Evolutionary conservation across 768 basidiomycete genomes (phyloP).

Genomic region (Pholiota molesta): DNA sequence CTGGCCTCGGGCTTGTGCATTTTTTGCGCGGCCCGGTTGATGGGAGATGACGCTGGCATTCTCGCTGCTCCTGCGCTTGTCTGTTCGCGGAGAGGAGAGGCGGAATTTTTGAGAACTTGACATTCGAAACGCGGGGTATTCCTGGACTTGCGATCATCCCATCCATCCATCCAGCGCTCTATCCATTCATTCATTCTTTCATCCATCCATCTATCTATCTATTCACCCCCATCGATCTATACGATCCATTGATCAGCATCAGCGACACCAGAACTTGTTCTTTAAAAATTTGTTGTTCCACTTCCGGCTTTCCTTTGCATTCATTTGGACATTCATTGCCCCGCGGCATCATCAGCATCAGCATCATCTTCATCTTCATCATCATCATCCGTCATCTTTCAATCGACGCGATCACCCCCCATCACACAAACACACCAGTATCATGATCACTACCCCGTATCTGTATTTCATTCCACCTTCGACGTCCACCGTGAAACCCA

Average conservation of each 20-base stretch:
- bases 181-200: background rate
- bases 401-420: background rate
- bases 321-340: background rate
- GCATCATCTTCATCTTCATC: background rate
- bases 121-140: background rate
- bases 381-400: background rate
- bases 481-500: no score
- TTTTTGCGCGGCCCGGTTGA: background rate
- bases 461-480: no score
- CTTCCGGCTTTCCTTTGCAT: background rate
- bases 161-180: no score
- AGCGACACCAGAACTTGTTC: background rate
- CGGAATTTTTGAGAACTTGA: background rate
- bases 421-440: background rate
- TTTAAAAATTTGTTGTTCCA: background rate
- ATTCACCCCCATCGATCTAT: background rate
- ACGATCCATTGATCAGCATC: background rate
- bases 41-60: background rate
- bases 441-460: no score
- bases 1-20: no score
- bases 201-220: background rate
- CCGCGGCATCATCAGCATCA: background rate
- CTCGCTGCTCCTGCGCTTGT: background rate
- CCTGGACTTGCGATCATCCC: background rate
- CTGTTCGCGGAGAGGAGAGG: background rate